Evolutionary conservation across 2,329 filamentous ascomycete species (phyloP).

Genomic region (Arachnopeziza araneosa): DNA sequence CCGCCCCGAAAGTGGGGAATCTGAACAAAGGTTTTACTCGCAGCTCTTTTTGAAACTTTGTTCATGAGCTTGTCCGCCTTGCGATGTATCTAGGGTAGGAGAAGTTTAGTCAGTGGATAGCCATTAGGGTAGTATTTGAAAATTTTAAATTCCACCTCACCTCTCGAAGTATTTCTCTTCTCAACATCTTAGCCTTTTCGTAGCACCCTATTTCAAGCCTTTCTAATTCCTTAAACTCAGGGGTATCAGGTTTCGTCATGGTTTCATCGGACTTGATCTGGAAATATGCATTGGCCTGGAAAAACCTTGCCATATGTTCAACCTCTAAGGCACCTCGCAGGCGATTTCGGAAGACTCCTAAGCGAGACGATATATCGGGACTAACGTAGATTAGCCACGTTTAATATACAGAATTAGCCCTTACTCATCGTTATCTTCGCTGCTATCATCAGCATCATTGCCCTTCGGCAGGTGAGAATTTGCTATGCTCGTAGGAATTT

Average conservation of each 20-base stretch:
- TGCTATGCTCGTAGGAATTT: not conserved
- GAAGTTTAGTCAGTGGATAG: not conserved
- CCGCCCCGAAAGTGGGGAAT: constrained; percentile 66
- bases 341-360: constrained; percentile 56
- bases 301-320: constrained; percentile 78
- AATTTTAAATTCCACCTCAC: constrained; percentile 19
- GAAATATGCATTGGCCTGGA: constrained; percentile 75
- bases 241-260: constrained; percentile 59
- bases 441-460: constrained; percentile 2
- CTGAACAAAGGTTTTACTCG: constrained; percentile 50
- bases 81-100: constrained; percentile 27
- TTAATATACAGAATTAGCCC: constrained; percentile 4
- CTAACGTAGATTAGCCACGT: constrained; percentile 6
- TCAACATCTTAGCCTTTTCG: constrained; percentile 68
- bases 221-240: constrained; percentile 61
- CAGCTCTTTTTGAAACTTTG: constrained; percentile 48
- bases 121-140: not conserved
- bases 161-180: constrained; percentile 70
- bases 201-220: constrained; percentile 68
- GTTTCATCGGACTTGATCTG: constrained; percentile 71
- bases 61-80: constrained; percentile 62
- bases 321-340: constrained; percentile 71
- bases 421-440: constrained; percentile 28
- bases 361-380: constrained; percentile 30
- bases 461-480: not conserved